Percentiles rank a stretch among this genome's conserved stretches.
phyloP scores from a whole-genome alignment of 2,329 filamentous ascomycete genomes.

The Massarina eburnea region DNA sequence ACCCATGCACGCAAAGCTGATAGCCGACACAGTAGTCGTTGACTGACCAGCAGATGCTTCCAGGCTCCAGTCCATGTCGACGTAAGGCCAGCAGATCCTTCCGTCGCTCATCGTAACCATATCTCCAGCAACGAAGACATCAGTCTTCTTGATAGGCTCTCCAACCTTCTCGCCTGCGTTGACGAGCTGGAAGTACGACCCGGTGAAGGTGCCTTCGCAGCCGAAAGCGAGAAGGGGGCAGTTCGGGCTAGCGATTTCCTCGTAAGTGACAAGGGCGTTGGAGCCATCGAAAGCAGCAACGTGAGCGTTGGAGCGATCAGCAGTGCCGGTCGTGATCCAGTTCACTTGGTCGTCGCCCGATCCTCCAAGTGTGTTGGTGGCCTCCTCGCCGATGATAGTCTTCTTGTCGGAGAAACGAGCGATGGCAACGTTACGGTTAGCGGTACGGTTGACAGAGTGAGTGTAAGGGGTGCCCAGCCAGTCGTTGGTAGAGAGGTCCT shows the following conservation, averaged over 20 bases:
- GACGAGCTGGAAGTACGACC: slow-evolving; percentile 62
- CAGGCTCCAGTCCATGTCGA: slow-evolving; percentile 56
- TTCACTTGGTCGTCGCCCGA: slow-evolving; percentile 62
- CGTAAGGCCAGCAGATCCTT: slow-evolving; percentile 64
- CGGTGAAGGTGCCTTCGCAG: slow-evolving; percentile 60
- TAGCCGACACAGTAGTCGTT: slow-evolving; percentile 42
- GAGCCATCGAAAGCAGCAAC: slow-evolving; percentile 56
- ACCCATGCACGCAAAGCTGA: slow-evolving; percentile 58
- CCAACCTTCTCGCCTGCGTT: slow-evolving; percentile 57
- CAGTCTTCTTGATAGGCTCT: slow-evolving; percentile 50
- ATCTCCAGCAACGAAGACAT: slow-evolving; percentile 63
- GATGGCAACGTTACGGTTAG: slow-evolving; percentile 62
- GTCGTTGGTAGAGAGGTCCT: slow-evolving; percentile 55
- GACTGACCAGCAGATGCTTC: slow-evolving; percentile 44
- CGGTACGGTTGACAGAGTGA: slow-evolving; percentile 54
- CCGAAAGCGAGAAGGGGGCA: slow-evolving; percentile 62
- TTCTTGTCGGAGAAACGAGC: slow-evolving; percentile 60
- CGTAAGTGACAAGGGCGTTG: slow-evolving; percentile 61
- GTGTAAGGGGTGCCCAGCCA: slow-evolving; percentile 64
- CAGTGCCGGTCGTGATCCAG: slow-evolving; percentile 58
- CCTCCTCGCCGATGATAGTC: slow-evolving; percentile 57
- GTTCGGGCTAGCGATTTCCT: slow-evolving; percentile 59
- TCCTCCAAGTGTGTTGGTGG: slow-evolving; percentile 56
- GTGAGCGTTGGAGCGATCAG: slow-evolving; percentile 61
- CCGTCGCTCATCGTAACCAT: slow-evolving; percentile 63